A percentile compares a stretch with the other conserved stretches of the same genome.
Conservation (phyloP, 306 rosid genomes). For the Acacia crassicarpa region DNA sequence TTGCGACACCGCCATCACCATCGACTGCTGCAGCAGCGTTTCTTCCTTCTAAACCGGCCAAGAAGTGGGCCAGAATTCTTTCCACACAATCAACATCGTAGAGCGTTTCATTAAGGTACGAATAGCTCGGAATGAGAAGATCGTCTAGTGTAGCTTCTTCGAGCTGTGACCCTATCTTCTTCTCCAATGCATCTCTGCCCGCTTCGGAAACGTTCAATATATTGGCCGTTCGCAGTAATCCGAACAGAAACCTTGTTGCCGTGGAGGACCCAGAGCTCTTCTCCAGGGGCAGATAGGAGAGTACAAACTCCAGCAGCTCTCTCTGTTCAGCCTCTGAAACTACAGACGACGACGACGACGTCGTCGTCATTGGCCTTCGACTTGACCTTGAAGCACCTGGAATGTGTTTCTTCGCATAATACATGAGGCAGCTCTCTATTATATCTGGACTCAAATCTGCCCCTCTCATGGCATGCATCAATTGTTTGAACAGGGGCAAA, state of each 20-base stretch:
- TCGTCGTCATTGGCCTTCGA: constrained; percentile 54
- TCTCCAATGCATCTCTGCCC: constrained; percentile 74
- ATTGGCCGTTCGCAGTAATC: constrained; percentile 73
- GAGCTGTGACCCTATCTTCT: constrained; percentile 84
- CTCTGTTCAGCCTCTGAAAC: constrained; percentile 74
- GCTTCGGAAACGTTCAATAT: constrained; percentile 70
- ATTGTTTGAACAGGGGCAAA: constrained; percentile 64
- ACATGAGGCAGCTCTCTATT: constrained; percentile 75
- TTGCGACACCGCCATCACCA: constrained; percentile 7
- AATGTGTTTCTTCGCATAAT: constrained; percentile 81
- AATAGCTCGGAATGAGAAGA: constrained; percentile 87
- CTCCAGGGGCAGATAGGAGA: constrained; percentile 68
- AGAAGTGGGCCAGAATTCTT: constrained; percentile 61
- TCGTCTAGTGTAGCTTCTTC: constrained; percentile 93
- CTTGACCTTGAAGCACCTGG: constrained; percentile 81
- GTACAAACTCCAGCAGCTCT: constrained; percentile 74
- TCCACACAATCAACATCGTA: constrained; percentile 89
- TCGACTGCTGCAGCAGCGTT: constrained; percentile 19
- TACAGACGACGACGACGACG: constrained; percentile 37
- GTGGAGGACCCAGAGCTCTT: constrained; percentile 58
- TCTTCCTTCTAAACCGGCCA: constrained; percentile 47
- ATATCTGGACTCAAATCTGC: constrained; percentile 61
- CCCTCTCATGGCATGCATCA: constrained; percentile 64
- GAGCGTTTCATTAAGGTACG: constrained; percentile 85
- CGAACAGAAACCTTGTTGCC: constrained; percentile 72